phyloP scores from a whole-genome alignment of 2,329 filamentous ascomycete genomes.

The Cytospora mali region DNA sequence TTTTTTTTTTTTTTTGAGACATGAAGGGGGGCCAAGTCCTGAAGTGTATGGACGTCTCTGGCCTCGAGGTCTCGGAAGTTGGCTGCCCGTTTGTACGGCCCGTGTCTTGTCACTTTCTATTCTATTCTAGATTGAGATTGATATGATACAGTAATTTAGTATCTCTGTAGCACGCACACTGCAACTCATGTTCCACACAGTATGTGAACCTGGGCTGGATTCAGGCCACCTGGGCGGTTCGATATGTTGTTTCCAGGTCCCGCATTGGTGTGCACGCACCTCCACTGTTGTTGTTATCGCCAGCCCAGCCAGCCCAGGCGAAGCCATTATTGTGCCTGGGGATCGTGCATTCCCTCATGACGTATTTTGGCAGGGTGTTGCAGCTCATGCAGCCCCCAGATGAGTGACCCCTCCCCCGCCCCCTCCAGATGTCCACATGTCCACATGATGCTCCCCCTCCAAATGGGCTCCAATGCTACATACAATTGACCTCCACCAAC shows the following conservation, averaged over 20 bases:
- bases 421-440: neutral
- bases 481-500: too few relatives aligned
- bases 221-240: too few relatives aligned
- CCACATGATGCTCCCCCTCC: neutral
- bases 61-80: too few relatives aligned
- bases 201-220: too few relatives aligned
- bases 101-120: conserved; percentile 1
- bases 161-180: too few relatives aligned
- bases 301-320: neutral
- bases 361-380: conserved; percentile 5
- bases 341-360: conserved; percentile 17
- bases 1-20: too few relatives aligned
- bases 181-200: too few relatives aligned
- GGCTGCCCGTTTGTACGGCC: conserved; percentile 2
- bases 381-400: neutral
- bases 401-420: neutral
- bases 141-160: conserved; percentile 4
- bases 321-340: neutral
- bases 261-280: conserved; percentile 2
- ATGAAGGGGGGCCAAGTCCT: too few relatives aligned
- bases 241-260: conserved; percentile 7
- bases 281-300: neutral
- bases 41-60: too few relatives aligned
- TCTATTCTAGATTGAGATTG: conserved; percentile 10
- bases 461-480: too few relatives aligned